phyloP scores from a whole-genome alignment of 2,329 filamentous ascomycete species.

The Apiospora marii region DNA sequence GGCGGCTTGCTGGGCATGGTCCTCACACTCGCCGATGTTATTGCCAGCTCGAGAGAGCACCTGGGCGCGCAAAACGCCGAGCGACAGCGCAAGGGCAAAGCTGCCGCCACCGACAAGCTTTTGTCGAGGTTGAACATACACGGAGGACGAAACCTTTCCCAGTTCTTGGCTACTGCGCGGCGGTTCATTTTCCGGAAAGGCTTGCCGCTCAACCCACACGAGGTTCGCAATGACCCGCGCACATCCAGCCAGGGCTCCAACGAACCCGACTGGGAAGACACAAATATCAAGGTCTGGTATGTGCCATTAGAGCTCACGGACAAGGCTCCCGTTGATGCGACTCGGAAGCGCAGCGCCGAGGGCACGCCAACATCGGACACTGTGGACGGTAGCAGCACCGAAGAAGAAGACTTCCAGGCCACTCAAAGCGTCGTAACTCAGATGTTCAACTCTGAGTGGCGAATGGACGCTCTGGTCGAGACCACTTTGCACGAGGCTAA shows the following conservation, averaged over 20 bases:
- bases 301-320: conserved; percentile 62
- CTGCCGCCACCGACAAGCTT: conserved; percentile 29
- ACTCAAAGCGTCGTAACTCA: conserved; percentile 71
- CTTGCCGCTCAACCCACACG: conserved; percentile 74
- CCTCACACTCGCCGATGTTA: conserved; percentile 79
- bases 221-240: conserved; percentile 64
- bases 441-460: conserved; percentile 85
- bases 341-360: conserved; percentile 51
- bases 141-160: conserved; percentile 80
- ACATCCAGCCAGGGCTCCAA: conserved; percentile 51
- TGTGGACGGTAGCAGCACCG: conserved; percentile 29
- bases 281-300: conserved; percentile 84
- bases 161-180: conserved; percentile 82
- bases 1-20: conserved; percentile 88
- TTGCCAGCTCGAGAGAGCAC: conserved; percentile 56
- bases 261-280: conserved; percentile 76
- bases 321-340: conserved; percentile 32
- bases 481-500: conserved; percentile 71
- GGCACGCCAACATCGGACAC: conserved; percentile 47
- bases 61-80: conserved; percentile 49
- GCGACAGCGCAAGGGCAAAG: conserved; percentile 43
- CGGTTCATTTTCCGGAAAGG: conserved; percentile 87
- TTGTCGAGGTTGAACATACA: conserved; percentile 68
- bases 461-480: conserved; percentile 72
- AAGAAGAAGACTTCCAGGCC: conserved; percentile 55